Percentiles rank a stretch among this genome's conserved stretches.
Evolutionary conservation across 163 green algal genomes (phyloP).

Genomic region (Trebouxia gelatinosa): DNA sequence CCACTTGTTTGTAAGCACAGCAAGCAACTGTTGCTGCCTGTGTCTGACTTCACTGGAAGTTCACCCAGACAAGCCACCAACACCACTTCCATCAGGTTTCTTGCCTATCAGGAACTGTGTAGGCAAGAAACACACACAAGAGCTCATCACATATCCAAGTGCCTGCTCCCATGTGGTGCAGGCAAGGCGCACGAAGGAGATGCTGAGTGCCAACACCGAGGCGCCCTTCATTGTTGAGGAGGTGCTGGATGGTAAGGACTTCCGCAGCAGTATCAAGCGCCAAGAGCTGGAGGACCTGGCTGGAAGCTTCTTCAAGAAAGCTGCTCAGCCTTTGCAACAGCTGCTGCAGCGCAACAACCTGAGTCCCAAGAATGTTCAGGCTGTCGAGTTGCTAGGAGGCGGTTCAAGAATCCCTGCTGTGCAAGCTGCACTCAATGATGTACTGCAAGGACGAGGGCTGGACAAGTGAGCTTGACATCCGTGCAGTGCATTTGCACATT

Average conservation of each 20-base stretch:
- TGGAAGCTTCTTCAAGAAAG: constrained; percentile 67
- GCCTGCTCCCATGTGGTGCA: constrained; percentile 14
- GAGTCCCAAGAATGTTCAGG: constrained; percentile 63
- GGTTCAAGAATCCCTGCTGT: constrained; percentile 82
- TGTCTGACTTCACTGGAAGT: not conserved
- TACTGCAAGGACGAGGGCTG: constrained; percentile 70
- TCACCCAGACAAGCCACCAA: not conserved
- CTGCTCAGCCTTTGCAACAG: constrained; percentile 59
- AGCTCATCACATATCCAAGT: not conserved
- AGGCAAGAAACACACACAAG: not conserved
- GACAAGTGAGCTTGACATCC: constrained; percentile 78
- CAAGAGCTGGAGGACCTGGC: constrained; percentile 83
- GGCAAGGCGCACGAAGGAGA: constrained; percentile 91
- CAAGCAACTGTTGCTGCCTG: not conserved
- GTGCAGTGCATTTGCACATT: too few relatives aligned
- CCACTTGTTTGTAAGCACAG: not conserved
- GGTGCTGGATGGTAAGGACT: constrained; percentile 88
- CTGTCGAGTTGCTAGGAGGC: constrained; percentile 94
- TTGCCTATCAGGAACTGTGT: not conserved
- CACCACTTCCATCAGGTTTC: too few relatives aligned
- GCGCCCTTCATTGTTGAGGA: constrained; percentile 87
- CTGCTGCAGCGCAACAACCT: constrained; percentile 82
- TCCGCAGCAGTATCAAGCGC: constrained; percentile 79
- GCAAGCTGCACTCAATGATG: constrained; percentile 72
- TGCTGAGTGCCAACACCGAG: constrained; percentile 92